Percentiles rank a stretch among this genome's conserved stretches.
Evolutionary conservation across 371 early-diverging fungal species (phyloP).

Genomic region (Apophysomyces ossiformis): DNA sequence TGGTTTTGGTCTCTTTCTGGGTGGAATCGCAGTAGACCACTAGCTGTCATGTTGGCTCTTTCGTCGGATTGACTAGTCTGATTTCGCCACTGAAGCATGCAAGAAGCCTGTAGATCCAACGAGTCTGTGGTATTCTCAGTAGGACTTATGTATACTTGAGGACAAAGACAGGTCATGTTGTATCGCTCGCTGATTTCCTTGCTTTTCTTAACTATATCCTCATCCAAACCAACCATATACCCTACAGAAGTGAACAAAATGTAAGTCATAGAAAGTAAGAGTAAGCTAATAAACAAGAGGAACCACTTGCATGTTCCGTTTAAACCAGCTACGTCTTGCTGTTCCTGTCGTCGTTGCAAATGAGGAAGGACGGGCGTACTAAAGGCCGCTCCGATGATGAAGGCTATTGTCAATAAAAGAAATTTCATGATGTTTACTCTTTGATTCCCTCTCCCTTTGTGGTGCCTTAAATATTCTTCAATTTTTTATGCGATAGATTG

Average conservation of each 20-base stretch:
- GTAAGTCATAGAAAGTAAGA: no score
- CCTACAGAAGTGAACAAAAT: not conserved
- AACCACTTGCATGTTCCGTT: no score
- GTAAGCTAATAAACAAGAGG: no score
- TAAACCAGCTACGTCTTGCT: no score
- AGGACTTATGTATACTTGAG: not conserved
- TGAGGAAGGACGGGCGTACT: no score
- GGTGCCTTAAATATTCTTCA: no score
- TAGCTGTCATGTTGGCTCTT: not conserved
- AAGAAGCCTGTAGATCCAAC: not conserved
- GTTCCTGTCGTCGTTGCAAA: no score
- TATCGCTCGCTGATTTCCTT: not conserved
- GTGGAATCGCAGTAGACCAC: not conserved
- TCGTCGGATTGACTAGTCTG: not conserved
- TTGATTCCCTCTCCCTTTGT: no score
- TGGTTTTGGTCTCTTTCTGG: not conserved
- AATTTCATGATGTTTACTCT: no score
- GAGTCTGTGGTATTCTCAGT: not conserved
- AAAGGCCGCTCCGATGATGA: no score
- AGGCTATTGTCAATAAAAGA: no score
- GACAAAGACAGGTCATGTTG: slow-evolving; percentile 1
- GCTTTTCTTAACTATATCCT: not conserved
- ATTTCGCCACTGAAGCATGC: not conserved
- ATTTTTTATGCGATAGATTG: no score
- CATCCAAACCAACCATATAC: not conserved